A percentile compares a stretch with the other conserved stretches of the same genome.
Conservation (phyloP, 73 alveolate genomes). For the Paramecium pentaurelia region DNA sequence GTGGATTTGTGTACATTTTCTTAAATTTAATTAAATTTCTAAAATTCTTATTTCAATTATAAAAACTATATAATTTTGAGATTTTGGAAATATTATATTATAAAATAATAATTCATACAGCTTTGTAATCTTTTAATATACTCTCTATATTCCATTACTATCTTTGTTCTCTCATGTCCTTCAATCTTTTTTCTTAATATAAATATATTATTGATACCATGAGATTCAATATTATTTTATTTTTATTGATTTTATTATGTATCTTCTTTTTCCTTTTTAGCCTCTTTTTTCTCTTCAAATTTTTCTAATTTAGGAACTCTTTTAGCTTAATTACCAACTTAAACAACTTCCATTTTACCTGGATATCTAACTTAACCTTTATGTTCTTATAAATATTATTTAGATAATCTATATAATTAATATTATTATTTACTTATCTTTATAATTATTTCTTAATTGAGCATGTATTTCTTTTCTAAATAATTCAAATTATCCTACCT, state of each 20-base stretch:
- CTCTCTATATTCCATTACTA: constrained; percentile 27
- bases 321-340: neutral
- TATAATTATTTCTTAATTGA: constrained; percentile 36
- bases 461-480: constrained; percentile 59
- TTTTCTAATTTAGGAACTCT: constrained; percentile 19
- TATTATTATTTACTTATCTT: neutral
- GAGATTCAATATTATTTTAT: constrained; percentile 21
- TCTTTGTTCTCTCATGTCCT: constrained; percentile 30
- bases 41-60: neutral
- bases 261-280: constrained; percentile 33
- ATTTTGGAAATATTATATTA: too few relatives aligned
- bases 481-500: constrained; percentile 36
- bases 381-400: constrained; percentile 40
- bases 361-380: constrained; percentile 56
- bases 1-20: neutral
- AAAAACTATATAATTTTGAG: too few relatives aligned
- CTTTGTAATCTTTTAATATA: neutral
- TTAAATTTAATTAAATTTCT: neutral
- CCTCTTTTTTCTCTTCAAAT: constrained; percentile 40
- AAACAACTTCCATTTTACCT: constrained; percentile 40
- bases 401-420: neutral
- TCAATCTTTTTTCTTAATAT: constrained; percentile 23
- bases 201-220: neutral
- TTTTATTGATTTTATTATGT: neutral
- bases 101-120: neutral